These are phyloP conservation scores for Nemania diffusa DNA, from an alignment of 2,329 filamentous ascomycete species.

Conservation along the genomic window DNA sequence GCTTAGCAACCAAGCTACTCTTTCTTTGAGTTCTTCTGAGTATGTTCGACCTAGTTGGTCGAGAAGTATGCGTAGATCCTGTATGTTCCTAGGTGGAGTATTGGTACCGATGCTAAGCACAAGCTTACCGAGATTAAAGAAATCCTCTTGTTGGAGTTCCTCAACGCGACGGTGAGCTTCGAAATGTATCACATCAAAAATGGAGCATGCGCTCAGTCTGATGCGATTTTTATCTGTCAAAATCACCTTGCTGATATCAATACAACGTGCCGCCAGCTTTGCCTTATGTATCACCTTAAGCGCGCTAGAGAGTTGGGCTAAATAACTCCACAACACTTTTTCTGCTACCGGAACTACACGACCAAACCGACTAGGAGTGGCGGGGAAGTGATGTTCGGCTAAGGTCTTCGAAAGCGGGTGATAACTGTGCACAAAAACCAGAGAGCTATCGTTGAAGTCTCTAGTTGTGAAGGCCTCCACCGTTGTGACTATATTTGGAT, in stretches of 20 bases:
- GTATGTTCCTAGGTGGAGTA: slow-evolving; percentile 61
- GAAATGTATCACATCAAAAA: slow-evolving; percentile 88
- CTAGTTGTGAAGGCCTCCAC: slow-evolving; percentile 94
- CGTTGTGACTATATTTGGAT: slow-evolving; percentile 83
- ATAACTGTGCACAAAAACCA: slow-evolving; percentile 94
- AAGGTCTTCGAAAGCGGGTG: slow-evolving; percentile 91
- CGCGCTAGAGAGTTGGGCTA: slow-evolving; percentile 89
- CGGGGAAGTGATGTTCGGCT: slow-evolving; percentile 78
- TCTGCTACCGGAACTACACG: slow-evolving; percentile 69
- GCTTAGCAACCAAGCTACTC: slow-evolving; percentile 82
- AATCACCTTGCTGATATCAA: slow-evolving; percentile 89
- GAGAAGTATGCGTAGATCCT: slow-evolving; percentile 75
- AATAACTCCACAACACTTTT: slow-evolving; percentile 86
- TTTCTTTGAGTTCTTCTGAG: slow-evolving; percentile 80
- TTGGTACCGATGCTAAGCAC: slow-evolving; percentile 85
- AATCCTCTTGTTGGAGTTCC: slow-evolving; percentile 88
- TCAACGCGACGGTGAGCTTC: slow-evolving; percentile 74
- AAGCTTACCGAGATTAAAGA: slow-evolving; percentile 83
- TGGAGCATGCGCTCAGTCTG: slow-evolving; percentile 85
- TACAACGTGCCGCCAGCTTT: slow-evolving; percentile 84
- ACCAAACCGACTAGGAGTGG: slow-evolving; percentile 60
- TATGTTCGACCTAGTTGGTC: slow-evolving; percentile 82
- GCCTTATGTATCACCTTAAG: slow-evolving; percentile 85
- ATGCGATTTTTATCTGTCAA: slow-evolving; percentile 91
- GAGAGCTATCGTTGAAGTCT: slow-evolving; percentile 92